Base-by-base conservation (phyloP, 106 monocot species). In the Platanthera zijinensis region DNA sequence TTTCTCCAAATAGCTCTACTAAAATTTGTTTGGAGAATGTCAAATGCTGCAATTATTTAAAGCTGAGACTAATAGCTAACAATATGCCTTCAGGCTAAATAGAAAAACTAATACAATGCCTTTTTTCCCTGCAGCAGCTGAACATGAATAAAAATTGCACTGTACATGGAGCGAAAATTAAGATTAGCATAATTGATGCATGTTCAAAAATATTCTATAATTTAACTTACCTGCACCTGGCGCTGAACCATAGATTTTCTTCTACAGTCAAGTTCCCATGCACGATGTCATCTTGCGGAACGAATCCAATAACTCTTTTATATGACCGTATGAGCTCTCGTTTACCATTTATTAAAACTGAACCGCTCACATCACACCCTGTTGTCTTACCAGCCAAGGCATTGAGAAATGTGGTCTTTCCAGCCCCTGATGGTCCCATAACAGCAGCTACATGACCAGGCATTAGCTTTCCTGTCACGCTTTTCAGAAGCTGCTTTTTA, bases 351-450 rank as follows among this genome's bases (percentile, higher is more conserved):
- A 91, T 84, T 48, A 95, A 87, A 81, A 95, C 86, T 61, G 76
- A 82, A 30, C 95, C 95, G 75, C 18, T 86, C 79, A 77, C 82
- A 75, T 95, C 82, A 51, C 87, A 95, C 61, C 95, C 95, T 30
- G 86, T 84, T 18, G 80, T 72, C 76, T 89, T 95, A 63, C 95
- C 95, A 73, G 91, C 80, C 21, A 95, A 18, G 18, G 95, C 95
- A 84, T 78, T 89, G 39, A 95, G 86, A 76, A 87, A 95, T 68
- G 95, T 95, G 22, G 95, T 95, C 80, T 95, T 95, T 22, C 95
- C 95, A 67, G 95, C 95, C 9, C 95, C 95, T 49, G 95, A 95
- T 49, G 95, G 95, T 10, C 95, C 95, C 95, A 95, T 95, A 30
- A 95, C 87, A 63, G 95, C 89, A 19, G 95, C 81, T 32, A 95